Conservation (phyloP, 2,329 filamentous ascomycete genomes). For the Hortaea werneckii region DNA sequence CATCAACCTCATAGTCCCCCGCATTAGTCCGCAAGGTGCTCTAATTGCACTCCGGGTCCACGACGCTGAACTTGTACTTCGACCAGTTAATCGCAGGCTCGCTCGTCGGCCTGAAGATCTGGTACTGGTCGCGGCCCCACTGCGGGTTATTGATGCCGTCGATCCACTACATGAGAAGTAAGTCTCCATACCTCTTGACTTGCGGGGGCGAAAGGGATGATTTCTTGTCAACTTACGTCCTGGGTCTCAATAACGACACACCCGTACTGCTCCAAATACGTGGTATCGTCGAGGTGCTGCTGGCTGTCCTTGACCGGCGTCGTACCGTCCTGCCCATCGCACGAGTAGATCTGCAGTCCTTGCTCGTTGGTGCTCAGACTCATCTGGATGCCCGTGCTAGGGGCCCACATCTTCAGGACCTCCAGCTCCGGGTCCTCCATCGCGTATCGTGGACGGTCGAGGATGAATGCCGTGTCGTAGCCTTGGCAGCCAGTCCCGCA, state of each 20-base stretch:
- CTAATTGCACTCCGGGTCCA: not conserved
- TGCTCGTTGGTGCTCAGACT: conserved; percentile 20
- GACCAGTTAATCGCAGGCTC: conserved; percentile 19
- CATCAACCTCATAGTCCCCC: too few relatives aligned
- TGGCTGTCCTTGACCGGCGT: conserved; percentile 22
- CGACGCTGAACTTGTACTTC: conserved; percentile 12
- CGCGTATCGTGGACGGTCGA: conserved; percentile 16
- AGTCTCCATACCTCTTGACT: too few relatives aligned
- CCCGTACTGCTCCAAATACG: conserved; percentile 51
- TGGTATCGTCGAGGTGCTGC: conserved; percentile 18
- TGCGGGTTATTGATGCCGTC: conserved; percentile 90
- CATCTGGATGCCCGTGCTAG: conserved; percentile 21
- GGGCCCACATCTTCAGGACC: conserved; percentile 15
- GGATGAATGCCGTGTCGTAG: conserved; percentile 17
- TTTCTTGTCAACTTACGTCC: conserved; percentile 14
- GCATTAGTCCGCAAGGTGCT: too few relatives aligned
- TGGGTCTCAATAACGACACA: conserved; percentile 70
- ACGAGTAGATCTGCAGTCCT: conserved; percentile 24
- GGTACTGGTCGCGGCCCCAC: conserved; percentile 58
- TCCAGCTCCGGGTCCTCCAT: conserved; percentile 16
- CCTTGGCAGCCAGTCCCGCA: conserved; percentile 12
- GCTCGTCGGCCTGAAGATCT: conserved; percentile 39
- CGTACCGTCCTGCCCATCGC: conserved; percentile 22
- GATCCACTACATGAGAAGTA: conserved; percentile 48
- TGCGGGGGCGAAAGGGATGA: too few relatives aligned